Base-by-base conservation (phyloP, 176 grass and related monocot species). In the Olyra latifolia region DNA sequence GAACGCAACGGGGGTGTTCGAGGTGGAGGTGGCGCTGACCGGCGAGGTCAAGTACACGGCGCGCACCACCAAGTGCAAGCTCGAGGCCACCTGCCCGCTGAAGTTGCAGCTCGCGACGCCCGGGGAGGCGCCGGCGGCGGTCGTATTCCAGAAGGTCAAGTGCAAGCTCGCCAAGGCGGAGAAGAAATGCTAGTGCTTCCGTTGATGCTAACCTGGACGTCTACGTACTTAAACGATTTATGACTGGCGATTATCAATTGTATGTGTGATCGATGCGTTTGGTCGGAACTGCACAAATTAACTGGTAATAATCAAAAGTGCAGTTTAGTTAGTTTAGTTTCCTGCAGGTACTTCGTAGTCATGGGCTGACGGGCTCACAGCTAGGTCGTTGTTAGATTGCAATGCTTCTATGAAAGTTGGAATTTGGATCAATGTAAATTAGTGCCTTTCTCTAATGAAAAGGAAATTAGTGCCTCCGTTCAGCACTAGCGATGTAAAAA, bases 71-170 rank as follows among this genome's bases (percentile, higher is more conserved):
- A 67, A 52, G 52, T 80, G 77, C 82, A 71, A 76, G 75, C 1
- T 85, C 57, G 23, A 78, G 46, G 83, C 75, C 5, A 8, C 29
- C 11, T 85, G 83, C 75, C 46, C 66, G 32, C 75, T 85, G 46
- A 63, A 55, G 66, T 67, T 79, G 35, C 83, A 85, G 75, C 75
- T 85, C 16, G 75, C 66, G 23, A 45, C 66, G 45, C 75, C 75
- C 0, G 75, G 75, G 0, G 6, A 41, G 66, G 39, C 22, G 5
- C 20, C 66, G 10, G 2, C 23, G 10, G 66, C 74, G 14, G 74
- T 85, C 11, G 66, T 54, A 7, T 85, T 85, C 66, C 43, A 63
- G 75, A 79, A 57, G 75, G 83, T 79, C 29, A 63, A 71, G 55
- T 79, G 83, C 55, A 55, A 70, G 75, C 74, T 85, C 56, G 5